Base-by-base conservation (phyloP, 495 filamentous ascomycete genomes). In the Penicillium soppii region DNA sequence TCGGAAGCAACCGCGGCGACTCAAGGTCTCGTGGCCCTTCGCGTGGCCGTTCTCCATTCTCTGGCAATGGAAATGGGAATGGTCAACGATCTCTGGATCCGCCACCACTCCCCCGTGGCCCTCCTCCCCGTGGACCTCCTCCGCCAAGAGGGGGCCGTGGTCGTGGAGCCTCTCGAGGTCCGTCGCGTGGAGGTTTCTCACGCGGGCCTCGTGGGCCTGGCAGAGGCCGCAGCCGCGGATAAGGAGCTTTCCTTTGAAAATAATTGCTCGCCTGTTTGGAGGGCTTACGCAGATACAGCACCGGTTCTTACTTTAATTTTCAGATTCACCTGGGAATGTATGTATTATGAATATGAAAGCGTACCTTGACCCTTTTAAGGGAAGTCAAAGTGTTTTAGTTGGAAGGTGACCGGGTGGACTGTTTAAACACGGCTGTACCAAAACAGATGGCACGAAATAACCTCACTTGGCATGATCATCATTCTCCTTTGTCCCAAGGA, bases 401-500 rank as follows among this genome's bases (percentile, higher is more conserved):
- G n/a, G n/a, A n/a, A n/a, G n/a, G n/a, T n/a, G n/a, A n/a, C n/a
- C n/a, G n/a, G n/a, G n/a, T n/a, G n/a, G n/a, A n/a, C n/a, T n/a
- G n/a, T n/a, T n/a, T n/a, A n/a, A n/a, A n/a, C n/a, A n/a, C n/a
- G n/a, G n/a, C n/a, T n/a, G n/a, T n/a, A n/a, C n/a, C n/a, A n/a
- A n/a, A n/a, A n/a, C n/a, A 25, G 1, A 45, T 23, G 12, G 8
- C 16, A 21, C n/a, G 9, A 2, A n/a, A 46, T 23, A 36, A 16
- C 16, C 19, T 39, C 36, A 41, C n/a, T 15, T 15, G 10, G 9
- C 40, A 37, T 45, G 43, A 22, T 61, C 58, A 25, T 63, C 53
- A 20, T 61, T 54, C 5, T 41, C 58, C 1, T 52, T 53, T 6
- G 58, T 37, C 3, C 70, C 70, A 19, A 72, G 71, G 58, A 89